Conservation (phyloP, 2,329 filamentous ascomycete genomes). For the Aspergillus japonicus region DNA sequence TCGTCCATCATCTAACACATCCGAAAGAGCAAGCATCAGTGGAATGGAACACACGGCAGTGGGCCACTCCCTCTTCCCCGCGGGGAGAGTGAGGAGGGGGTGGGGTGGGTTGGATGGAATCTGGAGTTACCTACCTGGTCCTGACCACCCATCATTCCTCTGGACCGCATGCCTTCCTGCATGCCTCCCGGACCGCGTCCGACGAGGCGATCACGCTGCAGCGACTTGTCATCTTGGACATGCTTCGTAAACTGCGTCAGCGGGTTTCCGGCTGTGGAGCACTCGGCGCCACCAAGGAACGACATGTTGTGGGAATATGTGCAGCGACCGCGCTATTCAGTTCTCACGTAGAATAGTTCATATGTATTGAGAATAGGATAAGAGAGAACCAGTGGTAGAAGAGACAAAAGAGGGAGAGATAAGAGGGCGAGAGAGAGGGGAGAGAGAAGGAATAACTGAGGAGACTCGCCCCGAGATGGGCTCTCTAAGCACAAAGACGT, state of each 20-base stretch:
- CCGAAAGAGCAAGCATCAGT: conserved; percentile 28
- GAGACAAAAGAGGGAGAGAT: no score
- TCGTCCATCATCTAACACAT: conserved; percentile 78
- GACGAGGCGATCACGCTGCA: conserved; percentile 86
- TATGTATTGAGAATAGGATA: neutral
- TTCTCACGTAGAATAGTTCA: conserved; percentile 1
- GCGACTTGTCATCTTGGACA: conserved; percentile 90
- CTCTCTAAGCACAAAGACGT: conserved; percentile 21
- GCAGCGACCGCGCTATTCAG: neutral
- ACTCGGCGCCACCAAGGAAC: conserved; percentile 92
- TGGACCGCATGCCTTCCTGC: conserved; percentile 75
- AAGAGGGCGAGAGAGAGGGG: neutral
- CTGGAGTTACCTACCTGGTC: conserved; percentile 58
- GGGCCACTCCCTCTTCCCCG: conserved; percentile 8
- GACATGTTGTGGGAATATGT: conserved; percentile 65
- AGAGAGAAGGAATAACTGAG: neutral
- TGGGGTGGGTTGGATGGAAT: no score
- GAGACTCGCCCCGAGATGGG: conserved; percentile 7
- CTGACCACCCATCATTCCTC: conserved; percentile 66
- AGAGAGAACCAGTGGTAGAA: neutral
- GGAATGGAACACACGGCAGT: neutral
- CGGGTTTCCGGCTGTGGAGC: conserved; percentile 92
- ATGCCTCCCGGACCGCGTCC: conserved; percentile 69
- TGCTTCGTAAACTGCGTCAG: conserved; percentile 97
- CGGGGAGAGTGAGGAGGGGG: neutral